These are phyloP conservation scores for Ramaria sp. DNA, from an alignment of 768 basidiomycete genomes.

Conservation along the genomic window DNA sequence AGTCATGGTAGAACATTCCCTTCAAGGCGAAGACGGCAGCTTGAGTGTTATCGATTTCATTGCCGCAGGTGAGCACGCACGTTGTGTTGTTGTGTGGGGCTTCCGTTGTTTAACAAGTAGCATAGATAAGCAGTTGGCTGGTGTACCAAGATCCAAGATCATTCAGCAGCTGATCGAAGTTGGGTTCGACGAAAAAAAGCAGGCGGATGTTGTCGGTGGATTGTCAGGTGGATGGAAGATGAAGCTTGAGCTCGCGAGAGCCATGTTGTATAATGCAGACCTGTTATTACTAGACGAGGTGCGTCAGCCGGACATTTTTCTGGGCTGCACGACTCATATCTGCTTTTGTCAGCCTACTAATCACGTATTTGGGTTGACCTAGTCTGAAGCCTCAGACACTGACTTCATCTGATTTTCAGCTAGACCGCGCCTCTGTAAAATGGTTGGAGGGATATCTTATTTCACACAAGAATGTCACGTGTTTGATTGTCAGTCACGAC, in stretches of 20 bases:
- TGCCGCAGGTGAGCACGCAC: slow-evolving; percentile 50
- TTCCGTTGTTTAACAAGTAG: not conserved
- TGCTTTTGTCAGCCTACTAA: slow-evolving; percentile 61
- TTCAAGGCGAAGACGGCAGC: slow-evolving; percentile 88
- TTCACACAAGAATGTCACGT: slow-evolving; percentile 75
- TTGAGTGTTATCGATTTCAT: slow-evolving; percentile 83
- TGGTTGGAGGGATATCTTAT: slow-evolving; percentile 90
- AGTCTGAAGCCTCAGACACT: not conserved
- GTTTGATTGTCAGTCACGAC: slow-evolving; percentile 93
- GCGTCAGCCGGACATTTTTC: slow-evolving; percentile 7
- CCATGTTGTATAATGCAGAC: slow-evolving; percentile 94
- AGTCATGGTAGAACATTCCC: slow-evolving; percentile 95
- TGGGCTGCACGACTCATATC: slow-evolving; percentile 9
- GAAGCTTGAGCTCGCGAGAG: slow-evolving; percentile 92
- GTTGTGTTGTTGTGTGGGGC: not conserved
- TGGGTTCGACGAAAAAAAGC: slow-evolving; percentile 82
- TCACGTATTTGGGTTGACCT: slow-evolving; percentile 45
- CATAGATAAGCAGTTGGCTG: slow-evolving; percentile 57
- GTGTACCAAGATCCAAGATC: slow-evolving; percentile 60
- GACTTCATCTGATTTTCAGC: slow-evolving; percentile 27
- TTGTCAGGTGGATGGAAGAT: slow-evolving; percentile 99
- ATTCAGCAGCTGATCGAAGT: slow-evolving; percentile 73
- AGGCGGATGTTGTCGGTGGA: slow-evolving; percentile 76
- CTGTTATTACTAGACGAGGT: slow-evolving; percentile 81
- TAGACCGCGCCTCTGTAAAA: slow-evolving; percentile 74